Percentiles rank a stretch among this genome's conserved stretches.
Evolutionary conservation across 805 yeast genomes (phyloP).

Genomic region (Vanderwaltozyma polyspora): DNA sequence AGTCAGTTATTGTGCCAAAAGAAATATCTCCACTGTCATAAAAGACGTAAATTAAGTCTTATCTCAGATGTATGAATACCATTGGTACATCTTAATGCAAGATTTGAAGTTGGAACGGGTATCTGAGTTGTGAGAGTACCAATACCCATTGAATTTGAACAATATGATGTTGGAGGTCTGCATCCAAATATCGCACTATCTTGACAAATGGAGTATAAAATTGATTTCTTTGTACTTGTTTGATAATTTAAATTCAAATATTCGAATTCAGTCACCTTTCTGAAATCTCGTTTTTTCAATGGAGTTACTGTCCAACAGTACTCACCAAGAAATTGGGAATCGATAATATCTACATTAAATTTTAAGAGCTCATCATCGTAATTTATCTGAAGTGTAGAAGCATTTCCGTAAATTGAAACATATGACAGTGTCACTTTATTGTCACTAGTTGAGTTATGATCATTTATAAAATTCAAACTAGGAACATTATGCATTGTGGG

Average conservation of each 20-base stretch:
- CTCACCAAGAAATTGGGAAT: constrained; percentile 14
- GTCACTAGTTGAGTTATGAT: constrained; percentile 3
- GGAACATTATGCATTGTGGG: constrained; percentile 13
- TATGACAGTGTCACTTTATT: constrained; percentile 10
- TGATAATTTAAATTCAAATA: constrained; percentile 15
- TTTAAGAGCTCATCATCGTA: neutral
- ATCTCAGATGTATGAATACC: too few species aligned
- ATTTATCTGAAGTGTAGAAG: constrained; percentile 10
- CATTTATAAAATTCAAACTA: constrained; percentile 10
- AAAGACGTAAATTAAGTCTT: too few species aligned
- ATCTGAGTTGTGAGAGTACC: constrained; percentile 19
- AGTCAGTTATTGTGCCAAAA: too few species aligned
- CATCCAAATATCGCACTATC: constrained; percentile 13
- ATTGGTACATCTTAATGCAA: constrained; percentile 9
- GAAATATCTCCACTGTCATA: too few species aligned
- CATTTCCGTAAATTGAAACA: constrained; percentile 15
- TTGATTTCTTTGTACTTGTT: constrained; percentile 8
- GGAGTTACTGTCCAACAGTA: constrained; percentile 12
- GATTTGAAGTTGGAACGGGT: constrained; percentile 17
- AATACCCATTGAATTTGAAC: constrained; percentile 17
- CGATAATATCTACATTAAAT: constrained; percentile 4
- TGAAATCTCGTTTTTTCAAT: constrained; percentile 11
- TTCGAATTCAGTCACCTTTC: constrained; percentile 13
- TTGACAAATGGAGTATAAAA: constrained; percentile 10
- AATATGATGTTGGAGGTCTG: constrained; percentile 6